Percentiles rank a stretch among this genome's conserved stretches.
phyloP scores from a whole-genome alignment of 2,329 filamentous ascomycete species.

The Microdochium bolleyi region DNA sequence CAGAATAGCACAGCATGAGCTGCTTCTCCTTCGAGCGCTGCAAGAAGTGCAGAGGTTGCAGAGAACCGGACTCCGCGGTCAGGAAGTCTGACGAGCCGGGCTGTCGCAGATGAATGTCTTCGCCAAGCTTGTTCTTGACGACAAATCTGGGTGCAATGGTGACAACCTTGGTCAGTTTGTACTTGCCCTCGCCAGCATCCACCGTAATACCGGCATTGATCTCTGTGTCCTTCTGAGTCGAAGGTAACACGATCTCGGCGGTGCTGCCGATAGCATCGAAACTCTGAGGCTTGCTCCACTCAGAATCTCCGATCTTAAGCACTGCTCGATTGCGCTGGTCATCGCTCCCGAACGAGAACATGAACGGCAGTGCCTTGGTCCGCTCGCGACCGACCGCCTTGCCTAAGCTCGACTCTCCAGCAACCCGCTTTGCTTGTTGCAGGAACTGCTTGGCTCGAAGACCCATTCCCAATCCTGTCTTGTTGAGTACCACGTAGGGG shows the following conservation, averaged over 20 bases:
- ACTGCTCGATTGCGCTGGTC: conserved; percentile 88
- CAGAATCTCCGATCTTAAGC: conserved; percentile 79
- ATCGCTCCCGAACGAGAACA: conserved; percentile 89
- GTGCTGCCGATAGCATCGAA: conserved; percentile 96
- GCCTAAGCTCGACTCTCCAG: conserved; percentile 63
- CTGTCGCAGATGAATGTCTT: conserved; percentile 85
- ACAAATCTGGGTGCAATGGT: conserved; percentile 90
- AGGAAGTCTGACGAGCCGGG: conserved; percentile 84
- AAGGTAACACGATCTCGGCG: conserved; percentile 77
- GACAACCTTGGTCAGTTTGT: conserved; percentile 93
- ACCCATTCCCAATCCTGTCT: conserved; percentile 82
- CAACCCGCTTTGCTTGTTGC: conserved; percentile 71
- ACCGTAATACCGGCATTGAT: conserved; percentile 89
- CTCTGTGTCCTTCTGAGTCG: conserved; percentile 62
- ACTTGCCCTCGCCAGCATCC: conserved; percentile 88
- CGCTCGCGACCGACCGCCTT: conserved; percentile 42
- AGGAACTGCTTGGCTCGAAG: conserved; percentile 86
- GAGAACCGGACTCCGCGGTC: conserved; percentile 66
- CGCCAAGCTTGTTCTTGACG: conserved; percentile 83
- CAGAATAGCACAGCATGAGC: conserved; percentile 84
- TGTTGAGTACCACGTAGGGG: conserved; percentile 91
- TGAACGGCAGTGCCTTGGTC: conserved; percentile 77
- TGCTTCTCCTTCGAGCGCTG: conserved; percentile 80
- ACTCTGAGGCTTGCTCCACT: conserved; percentile 96
- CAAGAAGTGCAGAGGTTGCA: conserved; percentile 84